Evolutionary conservation across 169 alveolate genomes (phyloP), one percentile per base, ranked within the genome.

Genomic region (Blepharisma undulans): DNA sequence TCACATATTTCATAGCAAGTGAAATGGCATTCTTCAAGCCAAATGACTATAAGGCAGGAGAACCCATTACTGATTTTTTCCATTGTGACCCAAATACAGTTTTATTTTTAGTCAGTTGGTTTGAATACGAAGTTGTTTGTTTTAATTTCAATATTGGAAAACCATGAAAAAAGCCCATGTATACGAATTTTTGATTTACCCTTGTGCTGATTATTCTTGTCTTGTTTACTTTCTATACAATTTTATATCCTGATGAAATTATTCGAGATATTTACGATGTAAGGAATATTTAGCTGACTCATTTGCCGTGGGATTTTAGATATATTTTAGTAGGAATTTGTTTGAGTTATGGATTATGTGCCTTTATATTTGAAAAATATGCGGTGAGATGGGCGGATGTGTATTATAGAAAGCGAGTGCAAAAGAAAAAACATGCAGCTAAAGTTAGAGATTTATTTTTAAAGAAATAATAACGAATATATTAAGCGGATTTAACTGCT

Each of bases 101-200:
- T 22, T 8, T 86, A 21, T 86, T 86, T 72, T 21, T 66, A 0
- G n/a, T 86, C 16, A 66, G 84, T 8, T 71, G 72, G 48, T 86
- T 71, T 86, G 81, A 71, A 22, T 86, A 86, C 29, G 66, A 30
- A 32, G 27, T 33, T 34, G 72, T 86, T 4, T 71, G 91, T 14
- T 29, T 86, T 19, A 85, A 61, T 66, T 86, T 86, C 71, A 27
- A 33, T 25, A 86, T 72, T 61, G 91, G 91, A 1, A 71, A 72
- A 5, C 91, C 91, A 66, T 86, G 48, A 19, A 86, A 72, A 72
- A 30, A 86, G 29, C 29, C 91, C 1, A 25, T 36, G n/a, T 72
- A 30, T 16, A 66, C 76, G 27, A 86, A 86, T 33, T 27, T 22
- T 30, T 71, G 22, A 5, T 33, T 71, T 22, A 72, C 84, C 71